Evolutionary conservation across 768 basidiomycete genomes (phyloP).

Genomic region (Baorangia bicolor): DNA sequence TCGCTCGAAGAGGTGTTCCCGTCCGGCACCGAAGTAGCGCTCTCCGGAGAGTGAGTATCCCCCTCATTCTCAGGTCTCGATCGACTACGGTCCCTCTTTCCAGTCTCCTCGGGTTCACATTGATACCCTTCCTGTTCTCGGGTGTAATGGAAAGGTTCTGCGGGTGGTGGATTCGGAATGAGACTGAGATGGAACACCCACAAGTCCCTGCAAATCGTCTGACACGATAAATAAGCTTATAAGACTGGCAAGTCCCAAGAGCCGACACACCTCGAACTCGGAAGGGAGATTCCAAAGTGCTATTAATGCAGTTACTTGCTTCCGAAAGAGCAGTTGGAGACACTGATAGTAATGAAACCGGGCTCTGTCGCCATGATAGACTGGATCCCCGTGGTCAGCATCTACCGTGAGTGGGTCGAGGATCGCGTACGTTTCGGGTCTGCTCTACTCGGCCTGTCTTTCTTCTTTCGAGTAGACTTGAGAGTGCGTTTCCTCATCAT

Average conservation of each 20-base stretch:
- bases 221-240: constrained; percentile 4
- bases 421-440: constrained; percentile 56
- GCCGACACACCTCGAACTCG: constrained; percentile 68
- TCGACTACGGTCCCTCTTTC: not conserved
- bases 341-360: constrained; percentile 82
- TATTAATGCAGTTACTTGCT: constrained; percentile 65
- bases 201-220: constrained; percentile 77
- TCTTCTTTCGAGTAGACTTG: constrained; percentile 56
- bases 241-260: not conserved
- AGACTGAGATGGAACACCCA: constrained; percentile 75
- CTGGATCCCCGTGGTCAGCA: constrained; percentile 39
- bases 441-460: constrained; percentile 46
- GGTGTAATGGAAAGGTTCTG: constrained; percentile 56
- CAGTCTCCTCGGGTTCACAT: constrained; percentile 5
- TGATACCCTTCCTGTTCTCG: constrained; percentile 36
- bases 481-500: constrained; percentile 63
- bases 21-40: constrained; percentile 9
- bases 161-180: constrained; percentile 55
- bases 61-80: constrained; percentile 20
- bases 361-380: constrained; percentile 80
- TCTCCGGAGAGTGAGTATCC: constrained; percentile 4
- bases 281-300: constrained; percentile 68
- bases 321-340: constrained; percentile 76
- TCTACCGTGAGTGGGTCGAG: not conserved
- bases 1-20: constrained; percentile 14